phyloP scores from a whole-genome alignment of 805 yeast species.

The Suhomyces kilbournensis region DNA sequence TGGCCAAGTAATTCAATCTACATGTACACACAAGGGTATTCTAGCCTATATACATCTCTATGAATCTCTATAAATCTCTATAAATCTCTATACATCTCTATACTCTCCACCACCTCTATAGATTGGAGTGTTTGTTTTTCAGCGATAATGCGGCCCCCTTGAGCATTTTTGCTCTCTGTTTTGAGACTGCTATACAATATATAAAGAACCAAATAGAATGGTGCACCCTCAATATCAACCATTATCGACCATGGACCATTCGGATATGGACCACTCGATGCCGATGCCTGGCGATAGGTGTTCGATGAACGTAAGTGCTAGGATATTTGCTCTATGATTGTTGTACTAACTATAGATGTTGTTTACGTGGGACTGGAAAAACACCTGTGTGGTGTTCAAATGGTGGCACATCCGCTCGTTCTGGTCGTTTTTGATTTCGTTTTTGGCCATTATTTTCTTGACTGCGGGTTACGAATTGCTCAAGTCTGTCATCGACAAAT shows the following conservation, averaged over 20 bases:
- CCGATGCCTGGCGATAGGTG: conserved; percentile 36
- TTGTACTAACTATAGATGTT: conserved; percentile 46
- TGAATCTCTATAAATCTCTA: no score
- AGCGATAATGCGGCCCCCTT: background rate
- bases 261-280: conserved; percentile 8
- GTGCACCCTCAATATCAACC: background rate
- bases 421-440: conserved; percentile 49
- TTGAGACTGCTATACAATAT: no score
- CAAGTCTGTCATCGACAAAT: conserved; percentile 25
- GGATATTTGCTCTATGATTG: no score
- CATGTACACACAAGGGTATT: no score
- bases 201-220: no score
- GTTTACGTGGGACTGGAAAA: conserved; percentile 74
- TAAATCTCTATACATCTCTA: no score
- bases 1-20: no score
- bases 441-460: conserved; percentile 46
- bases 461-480: conserved; percentile 62
- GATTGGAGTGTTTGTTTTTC: background rate
- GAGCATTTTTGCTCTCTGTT: background rate
- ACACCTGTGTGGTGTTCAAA: conserved; percentile 67
- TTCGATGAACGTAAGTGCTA: conserved; percentile 53
- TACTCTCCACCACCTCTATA: background rate
- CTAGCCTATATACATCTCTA: no score
- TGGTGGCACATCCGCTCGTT: conserved; percentile 76
- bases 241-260: conserved; percentile 10